These are phyloP conservation scores for Babesia microti DNA, from an alignment of 169 alveolate species.

Conservation along the genomic window DNA sequence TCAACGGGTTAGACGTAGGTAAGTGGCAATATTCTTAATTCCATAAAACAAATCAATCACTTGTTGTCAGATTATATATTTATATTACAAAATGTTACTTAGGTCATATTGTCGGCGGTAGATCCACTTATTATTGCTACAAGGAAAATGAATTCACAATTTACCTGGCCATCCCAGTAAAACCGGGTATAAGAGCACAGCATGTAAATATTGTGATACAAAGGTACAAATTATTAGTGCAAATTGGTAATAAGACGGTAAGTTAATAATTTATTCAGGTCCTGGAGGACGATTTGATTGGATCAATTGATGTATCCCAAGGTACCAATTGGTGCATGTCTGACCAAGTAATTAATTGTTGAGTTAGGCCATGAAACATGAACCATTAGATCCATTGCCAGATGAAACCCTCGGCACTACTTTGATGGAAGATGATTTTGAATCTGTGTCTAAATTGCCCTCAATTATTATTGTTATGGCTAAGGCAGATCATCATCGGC, in stretches of 20 bases:
- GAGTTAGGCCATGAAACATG: constrained; percentile 27
- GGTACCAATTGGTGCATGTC: constrained; percentile 40
- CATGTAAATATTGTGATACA: constrained; percentile 29
- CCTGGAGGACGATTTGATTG: constrained; percentile 40
- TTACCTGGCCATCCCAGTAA: constrained; percentile 40
- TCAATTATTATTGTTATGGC: constrained; percentile 18
- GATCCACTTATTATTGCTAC: constrained; percentile 16
- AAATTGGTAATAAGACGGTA: constrained; percentile 19
- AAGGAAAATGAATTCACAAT: constrained; percentile 37
- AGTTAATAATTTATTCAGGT: background rate
- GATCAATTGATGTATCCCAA: constrained; percentile 17
- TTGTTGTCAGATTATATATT: background rate
- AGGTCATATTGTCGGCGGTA: constrained; percentile 24
- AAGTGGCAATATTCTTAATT: no score
- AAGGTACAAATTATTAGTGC: constrained; percentile 10
- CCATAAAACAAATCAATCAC: no score
- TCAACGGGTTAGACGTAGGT: constrained; percentile 41
- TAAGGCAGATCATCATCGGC: constrained; percentile 10
- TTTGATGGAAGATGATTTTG: constrained; percentile 14
- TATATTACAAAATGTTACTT: background rate
- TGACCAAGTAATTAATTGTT: constrained; percentile 15
- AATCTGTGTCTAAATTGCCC: constrained; percentile 11
- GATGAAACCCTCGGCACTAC: constrained; percentile 9
- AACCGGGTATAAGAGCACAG: constrained; percentile 41
- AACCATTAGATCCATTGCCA: constrained; percentile 19